Conservation (phyloP, 139 green algal species). For the Haematococcus sp. region DNA sequence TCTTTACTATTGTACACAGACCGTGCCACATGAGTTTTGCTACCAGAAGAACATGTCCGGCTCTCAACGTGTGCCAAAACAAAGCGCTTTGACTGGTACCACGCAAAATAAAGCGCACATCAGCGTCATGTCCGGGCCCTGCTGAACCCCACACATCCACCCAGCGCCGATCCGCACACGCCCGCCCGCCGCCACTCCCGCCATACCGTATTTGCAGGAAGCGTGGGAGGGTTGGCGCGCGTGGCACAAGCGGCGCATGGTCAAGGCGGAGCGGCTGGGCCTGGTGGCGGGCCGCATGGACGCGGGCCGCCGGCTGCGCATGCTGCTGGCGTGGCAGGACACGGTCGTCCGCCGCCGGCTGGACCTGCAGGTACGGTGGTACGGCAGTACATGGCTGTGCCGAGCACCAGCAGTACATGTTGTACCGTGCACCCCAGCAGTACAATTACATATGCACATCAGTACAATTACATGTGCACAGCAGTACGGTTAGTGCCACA, state of each 20-base stretch:
- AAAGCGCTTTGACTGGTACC: too few species aligned
- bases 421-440: too few species aligned
- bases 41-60: background rate
- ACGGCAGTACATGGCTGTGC: too few species aligned
- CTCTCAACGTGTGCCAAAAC: too few species aligned
- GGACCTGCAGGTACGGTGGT: background rate
- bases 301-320: background rate
- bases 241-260: constrained; percentile 3
- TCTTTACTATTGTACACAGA: background rate
- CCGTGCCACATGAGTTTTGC: background rate
- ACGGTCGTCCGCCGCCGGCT: background rate
- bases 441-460: too few species aligned
- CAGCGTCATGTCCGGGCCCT: too few species aligned
- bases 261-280: background rate
- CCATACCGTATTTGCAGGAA: too few species aligned
- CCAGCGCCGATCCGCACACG: too few species aligned
- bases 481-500: background rate
- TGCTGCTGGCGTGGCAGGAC: constrained; percentile 9
- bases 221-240: background rate
- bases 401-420: too few species aligned
- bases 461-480: background rate
- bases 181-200: too few species aligned
- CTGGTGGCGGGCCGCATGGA: background rate
- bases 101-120: too few species aligned
- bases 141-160: too few species aligned